Conservation (phyloP, 2,329 filamentous ascomycete genomes). For the Colletotrichum cordylinicola region DNA sequence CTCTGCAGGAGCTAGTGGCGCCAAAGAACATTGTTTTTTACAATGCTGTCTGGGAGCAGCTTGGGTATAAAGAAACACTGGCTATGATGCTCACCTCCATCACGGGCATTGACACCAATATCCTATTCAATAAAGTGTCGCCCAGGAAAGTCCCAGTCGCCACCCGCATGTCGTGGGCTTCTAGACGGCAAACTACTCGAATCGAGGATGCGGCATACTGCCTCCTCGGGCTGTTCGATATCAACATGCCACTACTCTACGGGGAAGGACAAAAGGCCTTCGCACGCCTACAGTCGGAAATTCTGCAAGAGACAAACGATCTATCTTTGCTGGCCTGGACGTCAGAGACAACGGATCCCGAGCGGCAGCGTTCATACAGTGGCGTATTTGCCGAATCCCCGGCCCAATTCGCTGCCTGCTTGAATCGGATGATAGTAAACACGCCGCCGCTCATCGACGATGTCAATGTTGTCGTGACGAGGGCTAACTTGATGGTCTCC, state of each 20-base stretch:
- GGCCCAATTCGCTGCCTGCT: background rate
- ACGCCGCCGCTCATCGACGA: background rate
- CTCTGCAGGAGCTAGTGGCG: background rate
- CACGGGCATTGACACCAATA: background rate
- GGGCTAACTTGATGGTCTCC: background rate
- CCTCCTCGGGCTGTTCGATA: slow-evolving; percentile 30
- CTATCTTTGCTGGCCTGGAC: slow-evolving; percentile 1
- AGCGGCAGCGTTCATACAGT: background rate
- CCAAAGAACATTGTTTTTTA: background rate
- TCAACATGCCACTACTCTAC: slow-evolving; percentile 31
- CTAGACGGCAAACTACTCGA: slow-evolving; percentile 25
- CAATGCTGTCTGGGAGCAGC: background rate
- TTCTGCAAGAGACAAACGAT: background rate
- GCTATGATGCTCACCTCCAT: background rate
- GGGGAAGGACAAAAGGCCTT: slow-evolving; percentile 30
- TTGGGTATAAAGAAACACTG: background rate
- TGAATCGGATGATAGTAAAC: background rate
- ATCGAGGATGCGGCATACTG: slow-evolving; percentile 30
- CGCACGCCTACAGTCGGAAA: slow-evolving; percentile 21
- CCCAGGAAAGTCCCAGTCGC: slow-evolving; percentile 20
- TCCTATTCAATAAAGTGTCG: background rate
- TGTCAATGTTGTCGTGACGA: background rate
- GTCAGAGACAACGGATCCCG: background rate
- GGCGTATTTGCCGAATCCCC: background rate
- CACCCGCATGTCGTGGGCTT: slow-evolving; percentile 32